Evolutionary conservation across 2,329 filamentous ascomycete genomes (phyloP).

Genomic region (Aspergillus aculeatus): DNA sequence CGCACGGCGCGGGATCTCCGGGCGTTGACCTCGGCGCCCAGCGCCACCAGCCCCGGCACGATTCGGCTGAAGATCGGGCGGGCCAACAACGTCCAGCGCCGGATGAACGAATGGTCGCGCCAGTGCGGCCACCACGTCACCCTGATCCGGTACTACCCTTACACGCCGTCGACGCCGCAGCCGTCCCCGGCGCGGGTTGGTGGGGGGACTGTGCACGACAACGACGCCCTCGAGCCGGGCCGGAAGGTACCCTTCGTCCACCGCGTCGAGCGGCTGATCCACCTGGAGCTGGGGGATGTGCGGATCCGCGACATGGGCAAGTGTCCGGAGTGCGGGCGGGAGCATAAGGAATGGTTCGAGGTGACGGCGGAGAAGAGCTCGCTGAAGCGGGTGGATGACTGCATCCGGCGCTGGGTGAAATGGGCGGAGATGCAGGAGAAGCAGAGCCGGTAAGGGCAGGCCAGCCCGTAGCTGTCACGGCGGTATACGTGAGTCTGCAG

Average conservation of each 20-base stretch:
- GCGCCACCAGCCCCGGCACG: constrained; percentile 51
- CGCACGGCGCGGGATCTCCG: constrained; percentile 37
- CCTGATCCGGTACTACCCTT: constrained; percentile 88
- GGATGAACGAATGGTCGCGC: constrained; percentile 87
- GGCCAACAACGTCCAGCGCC: constrained; percentile 79
- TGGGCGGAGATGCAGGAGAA: constrained; percentile 64
- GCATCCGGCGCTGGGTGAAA: constrained; percentile 78
- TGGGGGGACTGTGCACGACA: constrained; percentile 9
- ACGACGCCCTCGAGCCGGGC: constrained; percentile 27
- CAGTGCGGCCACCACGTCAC: constrained; percentile 90
- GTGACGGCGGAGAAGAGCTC: constrained; percentile 71
- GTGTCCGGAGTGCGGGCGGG: constrained; percentile 76
- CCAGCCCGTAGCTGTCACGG: background rate
- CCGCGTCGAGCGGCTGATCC: constrained; percentile 84
- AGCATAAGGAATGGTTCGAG: constrained; percentile 95
- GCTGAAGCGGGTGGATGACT: constrained; percentile 66
- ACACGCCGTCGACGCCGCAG: constrained; percentile 44
- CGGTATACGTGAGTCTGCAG: background rate
- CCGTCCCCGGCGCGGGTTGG: constrained; percentile 15
- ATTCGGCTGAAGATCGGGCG: constrained; percentile 67
- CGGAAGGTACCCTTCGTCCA: constrained; percentile 81
- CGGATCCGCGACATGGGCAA: constrained; percentile 57
- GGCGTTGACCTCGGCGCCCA: constrained; percentile 31
- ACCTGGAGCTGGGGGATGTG: constrained; percentile 73
- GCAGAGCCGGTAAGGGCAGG: background rate